Conservation (phyloP, 768 basidiomycete genomes). For the Guyanaporus albipodus region DNA sequence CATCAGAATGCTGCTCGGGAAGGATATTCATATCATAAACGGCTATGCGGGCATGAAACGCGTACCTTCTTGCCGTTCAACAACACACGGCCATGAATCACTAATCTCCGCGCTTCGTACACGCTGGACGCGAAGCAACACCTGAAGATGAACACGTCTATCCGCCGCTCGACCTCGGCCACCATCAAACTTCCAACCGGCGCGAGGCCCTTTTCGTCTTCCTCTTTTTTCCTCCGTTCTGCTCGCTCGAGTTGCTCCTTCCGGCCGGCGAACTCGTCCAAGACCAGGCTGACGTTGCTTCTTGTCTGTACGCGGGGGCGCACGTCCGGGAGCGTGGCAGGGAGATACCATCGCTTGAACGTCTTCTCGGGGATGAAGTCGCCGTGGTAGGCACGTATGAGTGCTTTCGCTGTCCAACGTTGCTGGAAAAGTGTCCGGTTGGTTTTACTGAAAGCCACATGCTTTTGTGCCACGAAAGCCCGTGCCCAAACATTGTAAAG, state of each 20-base stretch:
- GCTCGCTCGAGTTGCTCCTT: constrained; percentile 38
- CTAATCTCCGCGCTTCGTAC: constrained; percentile 82
- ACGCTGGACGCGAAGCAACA: constrained; percentile 85
- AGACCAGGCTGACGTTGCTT: constrained; percentile 36
- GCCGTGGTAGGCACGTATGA: constrained; percentile 91
- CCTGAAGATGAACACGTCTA: constrained; percentile 91
- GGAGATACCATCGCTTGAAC: constrained; percentile 95
- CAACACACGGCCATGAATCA: constrained; percentile 81
- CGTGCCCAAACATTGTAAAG: constrained; percentile 87
- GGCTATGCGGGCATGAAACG: constrained; percentile 4
- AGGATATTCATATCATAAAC: neutral
- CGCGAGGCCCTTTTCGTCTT: constrained; percentile 61
- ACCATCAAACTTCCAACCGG: constrained; percentile 97
- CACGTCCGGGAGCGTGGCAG: constrained; percentile 79
- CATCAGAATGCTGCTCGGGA: constrained; percentile 62
- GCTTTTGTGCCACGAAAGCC: constrained; percentile 44
- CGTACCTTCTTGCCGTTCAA: constrained; percentile 88
- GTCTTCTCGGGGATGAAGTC: constrained; percentile 89
- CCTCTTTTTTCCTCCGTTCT: constrained; percentile 48
- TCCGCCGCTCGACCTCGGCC: constrained; percentile 85
- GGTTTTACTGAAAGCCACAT: constrained; percentile 54
- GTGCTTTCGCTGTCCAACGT: constrained; percentile 82
- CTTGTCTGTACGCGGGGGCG: constrained; percentile 49
- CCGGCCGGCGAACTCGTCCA: constrained; percentile 60
- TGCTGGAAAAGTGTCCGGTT: constrained; percentile 78